Evolutionary conservation across 495 filamentous ascomycete species (phyloP), one percentile per base, ranked within the genome.

Genomic region (Amniculicola lignicola): DNA sequence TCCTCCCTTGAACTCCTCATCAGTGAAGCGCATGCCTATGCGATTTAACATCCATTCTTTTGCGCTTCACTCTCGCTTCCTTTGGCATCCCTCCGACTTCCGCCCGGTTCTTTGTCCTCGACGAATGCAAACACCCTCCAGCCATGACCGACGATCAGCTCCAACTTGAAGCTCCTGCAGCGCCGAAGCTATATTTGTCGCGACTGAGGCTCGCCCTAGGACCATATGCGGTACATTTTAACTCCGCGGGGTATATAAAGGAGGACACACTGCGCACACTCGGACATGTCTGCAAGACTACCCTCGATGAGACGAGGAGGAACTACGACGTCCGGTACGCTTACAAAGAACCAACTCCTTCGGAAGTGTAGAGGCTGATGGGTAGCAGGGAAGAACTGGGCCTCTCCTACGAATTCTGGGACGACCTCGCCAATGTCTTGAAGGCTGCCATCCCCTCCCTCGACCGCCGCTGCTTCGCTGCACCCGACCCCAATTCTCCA

Each of bases 201-300:
- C 54, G 64, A 33, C 25, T 73, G 16, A 59, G 64, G 19, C 63
- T 73, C 2, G 65, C 57, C 19, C 45, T 71, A 3, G 55, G 60
- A 12, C 54, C 67, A 22, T 73, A 67, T 59, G 62, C 64, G 0
- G 53, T 68, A 15, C 70, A 73, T 50, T 71, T 73, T 63, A 59
- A 59, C 24, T 42, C 44, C 3, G 57, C 67, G 0, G 62, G 51
- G 14, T 73, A 73, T 47, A 52, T 71, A 29, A 63, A 64, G 21
- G 62, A 65, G 9, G 29, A 53, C 10, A 67, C 61, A 9, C 62
- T 73, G 60, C 62, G 60, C 21, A 62, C 67, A 50, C 60, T 73
- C 31, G 70, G 70, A 19, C 51, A 60, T 33, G 63, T 65, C 2
- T 56, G 51, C 42, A 69, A 69, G 28, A 64, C 57, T 43, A 70